A percentile compares a stretch with the other conserved stretches of the same genome.
Conservation (phyloP, 768 basidiomycete species). For the Amanita jacksonii region DNA sequence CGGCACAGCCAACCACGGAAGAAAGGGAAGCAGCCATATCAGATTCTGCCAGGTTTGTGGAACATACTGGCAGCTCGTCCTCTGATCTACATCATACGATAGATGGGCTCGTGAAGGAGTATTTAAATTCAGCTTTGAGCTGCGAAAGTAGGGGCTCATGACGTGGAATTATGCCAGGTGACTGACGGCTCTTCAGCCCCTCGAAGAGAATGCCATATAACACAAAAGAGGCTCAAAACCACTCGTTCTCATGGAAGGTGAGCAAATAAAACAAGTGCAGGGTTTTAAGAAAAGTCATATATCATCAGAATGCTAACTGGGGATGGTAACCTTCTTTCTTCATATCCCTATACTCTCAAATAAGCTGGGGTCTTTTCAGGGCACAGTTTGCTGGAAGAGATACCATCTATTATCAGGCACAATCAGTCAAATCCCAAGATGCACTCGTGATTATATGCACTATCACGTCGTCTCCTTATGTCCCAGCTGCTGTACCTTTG, state of each 20-base stretch:
- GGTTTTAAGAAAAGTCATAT: not conserved
- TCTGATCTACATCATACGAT: not conserved
- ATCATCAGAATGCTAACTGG: constrained; percentile 68
- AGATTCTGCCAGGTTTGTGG: constrained; percentile 43
- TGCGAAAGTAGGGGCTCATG: constrained; percentile 43
- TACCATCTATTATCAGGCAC: constrained; percentile 50
- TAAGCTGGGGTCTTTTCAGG: constrained; percentile 27
- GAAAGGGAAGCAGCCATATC: constrained; percentile 60
- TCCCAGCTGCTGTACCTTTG: constrained; percentile 34
- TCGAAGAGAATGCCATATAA: constrained; percentile 44
- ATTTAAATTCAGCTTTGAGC: constrained; percentile 81
- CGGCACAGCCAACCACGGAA: constrained; percentile 56
- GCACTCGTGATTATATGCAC: constrained; percentile 71
- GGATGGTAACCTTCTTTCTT: constrained; percentile 48
- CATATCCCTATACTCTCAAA: not conserved
- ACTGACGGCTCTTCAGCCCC: constrained; percentile 16
- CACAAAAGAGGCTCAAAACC: constrained; percentile 73
- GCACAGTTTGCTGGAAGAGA: constrained; percentile 77
- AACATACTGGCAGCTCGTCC: not conserved
- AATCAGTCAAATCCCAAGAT: constrained; percentile 44
- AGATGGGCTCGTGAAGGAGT: constrained; percentile 82
- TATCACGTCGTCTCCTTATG: constrained; percentile 57
- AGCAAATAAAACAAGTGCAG: not conserved
- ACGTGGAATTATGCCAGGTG: not conserved
- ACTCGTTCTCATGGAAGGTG: constrained; percentile 66